phyloP scores from a whole-genome alignment of 768 basidiomycete genomes.

The Mycena polygramma region DNA sequence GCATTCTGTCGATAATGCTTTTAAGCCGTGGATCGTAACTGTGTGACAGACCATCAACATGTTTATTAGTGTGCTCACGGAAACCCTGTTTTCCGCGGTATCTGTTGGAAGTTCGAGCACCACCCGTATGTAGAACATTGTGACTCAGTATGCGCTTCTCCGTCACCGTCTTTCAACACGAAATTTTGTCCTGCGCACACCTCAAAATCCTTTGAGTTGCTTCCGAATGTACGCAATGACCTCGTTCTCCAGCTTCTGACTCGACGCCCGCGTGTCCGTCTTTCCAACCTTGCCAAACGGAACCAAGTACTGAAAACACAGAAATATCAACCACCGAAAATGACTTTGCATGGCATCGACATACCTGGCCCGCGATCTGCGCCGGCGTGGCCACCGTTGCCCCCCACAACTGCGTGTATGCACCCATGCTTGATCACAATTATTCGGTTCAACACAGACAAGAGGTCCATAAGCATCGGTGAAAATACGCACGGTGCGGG shows the following conservation, averaged over 20 bases:
- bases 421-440: not conserved
- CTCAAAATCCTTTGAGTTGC: not conserved
- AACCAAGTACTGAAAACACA: not conserved
- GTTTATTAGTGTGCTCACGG: too few species aligned
- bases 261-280: not conserved
- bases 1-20: constrained; percentile 26
- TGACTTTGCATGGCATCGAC: too few species aligned
- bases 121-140: too few species aligned
- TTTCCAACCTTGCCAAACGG: not conserved
- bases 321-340: not conserved
- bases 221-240: not conserved
- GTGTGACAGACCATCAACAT: too few species aligned
- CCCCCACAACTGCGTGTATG: not conserved
- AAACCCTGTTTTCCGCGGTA: too few species aligned
- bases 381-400: not conserved
- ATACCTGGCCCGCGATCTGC: not conserved
- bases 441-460: not conserved
- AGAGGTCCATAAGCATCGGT: too few species aligned
- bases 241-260: not conserved
- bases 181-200: too few species aligned
- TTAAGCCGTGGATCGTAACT: constrained; percentile 29
- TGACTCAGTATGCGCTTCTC: too few species aligned
- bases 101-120: too few species aligned
- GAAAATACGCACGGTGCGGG: not conserved
- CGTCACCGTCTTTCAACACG: too few species aligned